phyloP scores from a whole-genome alignment of 1,139 yeast species.

The Candida sp. region DNA sequence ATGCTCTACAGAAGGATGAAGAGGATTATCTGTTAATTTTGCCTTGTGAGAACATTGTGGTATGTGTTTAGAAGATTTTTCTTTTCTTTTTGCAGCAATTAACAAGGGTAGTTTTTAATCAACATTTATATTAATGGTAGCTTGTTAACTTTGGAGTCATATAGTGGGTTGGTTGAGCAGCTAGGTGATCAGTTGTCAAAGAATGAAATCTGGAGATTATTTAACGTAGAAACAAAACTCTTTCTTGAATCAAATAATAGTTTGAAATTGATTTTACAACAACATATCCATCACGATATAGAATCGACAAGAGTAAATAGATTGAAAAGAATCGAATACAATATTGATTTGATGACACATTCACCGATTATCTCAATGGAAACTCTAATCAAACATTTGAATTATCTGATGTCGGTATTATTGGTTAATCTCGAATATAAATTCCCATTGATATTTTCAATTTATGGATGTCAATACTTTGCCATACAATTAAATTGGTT shows the following conservation, averaged over 20 bases:
- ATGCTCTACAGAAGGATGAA: constrained; percentile 3
- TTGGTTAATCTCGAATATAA: constrained; percentile 24
- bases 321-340: neutral
- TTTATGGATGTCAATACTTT: constrained; percentile 27
- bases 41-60: neutral
- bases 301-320: neutral
- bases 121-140: neutral
- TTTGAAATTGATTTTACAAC: neutral
- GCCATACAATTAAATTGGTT: constrained; percentile 20
- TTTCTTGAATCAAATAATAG: neutral
- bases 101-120: constrained; percentile 1
- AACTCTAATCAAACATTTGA: constrained; percentile 12
- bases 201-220: neutral
- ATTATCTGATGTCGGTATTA: constrained; percentile 28
- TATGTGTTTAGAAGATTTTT: neutral
- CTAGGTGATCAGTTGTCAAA: neutral
- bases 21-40: neutral
- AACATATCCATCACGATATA: neutral
- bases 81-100: constrained; percentile 2
- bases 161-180: neutral
- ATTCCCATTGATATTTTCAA: constrained; percentile 37
- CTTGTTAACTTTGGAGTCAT: neutral
- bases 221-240: neutral
- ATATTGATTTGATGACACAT: neutral
- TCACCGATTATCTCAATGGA: neutral